phyloP scores from a whole-genome alignment of 805 yeast species.

The Tetrapisispora nanseiensis region DNA sequence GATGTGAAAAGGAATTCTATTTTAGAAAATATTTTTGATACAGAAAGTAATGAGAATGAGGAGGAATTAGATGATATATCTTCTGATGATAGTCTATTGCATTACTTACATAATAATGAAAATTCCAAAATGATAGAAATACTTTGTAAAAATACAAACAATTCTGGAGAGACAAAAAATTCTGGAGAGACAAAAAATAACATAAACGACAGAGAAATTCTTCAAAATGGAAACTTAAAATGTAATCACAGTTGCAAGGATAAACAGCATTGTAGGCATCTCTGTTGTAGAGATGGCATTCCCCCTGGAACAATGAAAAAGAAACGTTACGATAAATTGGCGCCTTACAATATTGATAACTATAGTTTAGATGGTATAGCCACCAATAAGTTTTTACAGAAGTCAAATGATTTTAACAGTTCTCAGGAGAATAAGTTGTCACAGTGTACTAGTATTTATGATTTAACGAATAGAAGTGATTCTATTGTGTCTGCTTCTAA shows the following conservation, averaged over 20 bases:
- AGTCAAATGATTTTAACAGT: no score
- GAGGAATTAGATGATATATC: constrained; percentile 12
- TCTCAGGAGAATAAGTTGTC: no score
- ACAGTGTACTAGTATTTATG: no score
- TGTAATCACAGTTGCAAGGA: constrained; percentile 38
- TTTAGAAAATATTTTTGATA: not conserved
- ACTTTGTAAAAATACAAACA: no score
- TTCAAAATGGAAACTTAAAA: constrained; percentile 26
- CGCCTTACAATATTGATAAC: not conserved
- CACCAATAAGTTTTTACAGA: no score
- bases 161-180: not conserved
- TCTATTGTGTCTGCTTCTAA: no score
- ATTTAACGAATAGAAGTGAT: no score
- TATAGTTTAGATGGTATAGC: no score
- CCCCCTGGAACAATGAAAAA: constrained; percentile 11
- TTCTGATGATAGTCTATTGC: constrained; percentile 24
- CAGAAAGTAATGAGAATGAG: no score
- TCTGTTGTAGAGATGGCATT: constrained; percentile 40
- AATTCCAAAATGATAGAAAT: not conserved
- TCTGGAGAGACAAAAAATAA: not conserved
- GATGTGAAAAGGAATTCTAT: not conserved
- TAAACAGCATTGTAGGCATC: constrained; percentile 34
- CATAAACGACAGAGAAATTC: not conserved
- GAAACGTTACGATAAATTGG: not conserved
- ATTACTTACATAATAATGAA: constrained; percentile 13